These are phyloP conservation scores for Nothophoma quercina DNA, from an alignment of 2,329 filamentous ascomycete genomes.

Conservation along the genomic window DNA sequence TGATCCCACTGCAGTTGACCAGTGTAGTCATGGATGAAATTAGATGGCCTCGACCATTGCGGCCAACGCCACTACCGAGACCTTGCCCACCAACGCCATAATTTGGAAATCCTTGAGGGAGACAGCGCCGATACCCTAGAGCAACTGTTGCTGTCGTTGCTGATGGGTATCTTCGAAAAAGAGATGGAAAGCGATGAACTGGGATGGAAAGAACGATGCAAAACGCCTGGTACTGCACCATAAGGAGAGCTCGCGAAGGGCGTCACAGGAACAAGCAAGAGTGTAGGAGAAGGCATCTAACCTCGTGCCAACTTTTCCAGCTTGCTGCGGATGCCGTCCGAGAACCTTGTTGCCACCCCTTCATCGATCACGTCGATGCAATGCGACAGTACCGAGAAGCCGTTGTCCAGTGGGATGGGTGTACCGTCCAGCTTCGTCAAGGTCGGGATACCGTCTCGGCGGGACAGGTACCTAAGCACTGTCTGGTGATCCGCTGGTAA, in stretches of 20 bases:
- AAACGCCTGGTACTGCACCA: conserved; percentile 16
- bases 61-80: conserved; percentile 9
- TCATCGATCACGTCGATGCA: conserved; percentile 63
- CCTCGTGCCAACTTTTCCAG: conserved; percentile 56
- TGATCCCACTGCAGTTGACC: conserved; percentile 21
- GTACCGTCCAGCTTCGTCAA: conserved; percentile 60
- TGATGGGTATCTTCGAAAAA: conserved; percentile 26
- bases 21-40: conserved; percentile 10
- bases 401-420: conserved; percentile 56
- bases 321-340: conserved; percentile 63
- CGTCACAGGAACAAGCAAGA: conserved; percentile 8
- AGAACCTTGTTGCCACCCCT: conserved; percentile 60
- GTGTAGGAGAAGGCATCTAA: conserved; percentile 1
- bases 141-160: conserved; percentile 23
- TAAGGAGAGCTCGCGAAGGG: not conserved
- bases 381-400: conserved; percentile 58
- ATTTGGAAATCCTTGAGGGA: conserved; percentile 2
- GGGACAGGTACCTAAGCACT: conserved; percentile 61
- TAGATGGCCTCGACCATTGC: conserved; percentile 6
- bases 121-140: conserved; percentile 17
- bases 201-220: conserved; percentile 9
- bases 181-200: conserved; percentile 18
- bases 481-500: conserved; percentile 60
- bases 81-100: conserved; percentile 20
- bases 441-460: conserved; percentile 61